A percentile compares a stretch with the other conserved stretches of the same genome.
Evolutionary conservation across 2,329 filamentous ascomycete species (phyloP).

Genomic region (Cladosporium sp.): DNA sequence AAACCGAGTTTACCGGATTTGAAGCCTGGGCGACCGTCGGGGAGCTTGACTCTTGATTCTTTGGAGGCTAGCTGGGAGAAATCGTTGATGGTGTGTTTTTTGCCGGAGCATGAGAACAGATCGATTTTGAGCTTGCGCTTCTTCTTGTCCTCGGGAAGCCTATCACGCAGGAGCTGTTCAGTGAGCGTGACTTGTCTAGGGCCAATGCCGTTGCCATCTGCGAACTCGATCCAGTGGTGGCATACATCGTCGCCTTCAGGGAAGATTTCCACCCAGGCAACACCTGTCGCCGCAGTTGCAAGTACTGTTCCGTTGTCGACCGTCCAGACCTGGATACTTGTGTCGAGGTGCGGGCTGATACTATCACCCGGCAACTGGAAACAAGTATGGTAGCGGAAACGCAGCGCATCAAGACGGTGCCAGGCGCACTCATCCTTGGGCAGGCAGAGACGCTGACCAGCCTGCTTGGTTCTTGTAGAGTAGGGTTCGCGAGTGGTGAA

Average conservation of each 20-base stretch:
- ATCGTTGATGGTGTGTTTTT: conserved; percentile 71
- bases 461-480: conserved; percentile 79
- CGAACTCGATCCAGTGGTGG: conserved; percentile 75
- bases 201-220: conserved; percentile 53
- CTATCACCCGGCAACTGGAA: conserved; percentile 79
- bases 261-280: conserved; percentile 81
- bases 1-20: conserved; percentile 69
- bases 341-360: conserved; percentile 53
- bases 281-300: conserved; percentile 72
- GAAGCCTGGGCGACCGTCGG: conserved; percentile 69
- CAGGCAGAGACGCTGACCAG: conserved; percentile 66
- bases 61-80: conserved; percentile 66
- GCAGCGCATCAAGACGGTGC: conserved; percentile 84
- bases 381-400: conserved; percentile 84
- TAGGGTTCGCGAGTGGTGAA: conserved; percentile 79
- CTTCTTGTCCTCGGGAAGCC: conserved; percentile 66
- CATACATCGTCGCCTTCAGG: conserved; percentile 76
- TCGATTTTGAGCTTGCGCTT: conserved; percentile 65
- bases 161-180: conserved; percentile 67
- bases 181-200: conserved; percentile 70
- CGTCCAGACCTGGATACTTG: conserved; percentile 79
- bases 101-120: conserved; percentile 71
- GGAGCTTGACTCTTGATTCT: conserved; percentile 66
- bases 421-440: conserved; percentile 81
- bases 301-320: conserved; percentile 72